phyloP scores from a whole-genome alignment of 352 stramenopile genomes.

The Phytophthora cryptogea region DNA sequence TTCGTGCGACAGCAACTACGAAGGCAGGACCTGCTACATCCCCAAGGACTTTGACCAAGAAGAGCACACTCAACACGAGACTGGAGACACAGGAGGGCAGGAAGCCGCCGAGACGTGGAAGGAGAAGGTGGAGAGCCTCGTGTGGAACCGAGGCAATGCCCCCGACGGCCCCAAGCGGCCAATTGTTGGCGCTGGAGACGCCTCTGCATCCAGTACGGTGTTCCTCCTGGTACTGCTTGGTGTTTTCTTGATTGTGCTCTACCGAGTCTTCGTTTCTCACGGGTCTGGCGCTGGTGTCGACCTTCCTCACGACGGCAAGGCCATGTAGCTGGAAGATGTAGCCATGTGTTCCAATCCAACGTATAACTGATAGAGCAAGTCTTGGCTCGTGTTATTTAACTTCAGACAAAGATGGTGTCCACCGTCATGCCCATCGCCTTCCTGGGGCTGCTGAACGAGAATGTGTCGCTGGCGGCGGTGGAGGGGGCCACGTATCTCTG shows the following conservation, averaged over 20 bases:
- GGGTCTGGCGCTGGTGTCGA: slow-evolving; percentile 8
- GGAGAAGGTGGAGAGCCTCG: slow-evolving; percentile 55
- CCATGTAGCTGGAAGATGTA: slow-evolving; percentile 34
- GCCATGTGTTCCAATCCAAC: slow-evolving; percentile 18
- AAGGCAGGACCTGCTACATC: slow-evolving; percentile 84
- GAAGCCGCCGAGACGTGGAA: slow-evolving; percentile 62
- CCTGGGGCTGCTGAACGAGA: slow-evolving; percentile 78
- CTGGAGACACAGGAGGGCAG: slow-evolving; percentile 30
- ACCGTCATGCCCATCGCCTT: slow-evolving; percentile 66
- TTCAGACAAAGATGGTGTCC: slow-evolving; percentile 32
- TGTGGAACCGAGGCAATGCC: slow-evolving; percentile 49
- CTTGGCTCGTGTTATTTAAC: slow-evolving; percentile 13
- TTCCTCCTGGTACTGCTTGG: slow-evolving; percentile 50
- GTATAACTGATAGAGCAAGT: slow-evolving; percentile 23
- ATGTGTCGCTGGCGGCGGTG: slow-evolving; percentile 69
- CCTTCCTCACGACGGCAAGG: slow-evolving; percentile 36
- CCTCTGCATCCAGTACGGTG: slow-evolving; percentile 44
- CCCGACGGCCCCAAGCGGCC: slow-evolving; percentile 29
- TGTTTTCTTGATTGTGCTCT: slow-evolving; percentile 46
- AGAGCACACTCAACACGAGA: slow-evolving; percentile 29
- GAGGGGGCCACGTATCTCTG: slow-evolving; percentile 62
- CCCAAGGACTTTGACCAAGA: slow-evolving; percentile 57
- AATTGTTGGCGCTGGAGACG: slow-evolving; percentile 26
- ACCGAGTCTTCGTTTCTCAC: slow-evolving; percentile 39
- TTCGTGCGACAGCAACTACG: slow-evolving; percentile 70